Evolutionary conservation across 129 eudicot genomes (phyloP).

Genomic region (Ambrosia trifida): DNA sequence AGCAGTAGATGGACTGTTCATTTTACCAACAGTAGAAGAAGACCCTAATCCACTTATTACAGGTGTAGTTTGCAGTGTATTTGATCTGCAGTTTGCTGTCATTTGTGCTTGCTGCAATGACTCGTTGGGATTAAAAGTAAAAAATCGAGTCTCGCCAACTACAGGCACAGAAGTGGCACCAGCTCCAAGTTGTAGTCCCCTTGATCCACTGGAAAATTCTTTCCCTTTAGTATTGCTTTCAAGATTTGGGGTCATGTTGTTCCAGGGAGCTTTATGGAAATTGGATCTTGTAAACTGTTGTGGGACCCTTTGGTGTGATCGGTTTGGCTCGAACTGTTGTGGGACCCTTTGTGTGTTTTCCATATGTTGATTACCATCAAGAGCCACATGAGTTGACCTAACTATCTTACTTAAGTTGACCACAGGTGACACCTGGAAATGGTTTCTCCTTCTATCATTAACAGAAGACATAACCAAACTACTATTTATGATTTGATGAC

Average conservation of each 20-base stretch:
- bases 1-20: constrained; percentile 57
- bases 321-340: constrained; percentile 41
- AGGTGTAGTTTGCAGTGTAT: constrained; percentile 48
- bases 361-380: constrained; percentile 43
- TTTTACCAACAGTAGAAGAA: constrained; percentile 60
- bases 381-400: constrained; percentile 40
- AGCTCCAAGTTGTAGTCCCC: constrained; percentile 61
- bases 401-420: constrained; percentile 48
- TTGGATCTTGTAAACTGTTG: constrained; percentile 49
- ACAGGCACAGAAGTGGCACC: constrained; percentile 22
- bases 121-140: constrained; percentile 57
- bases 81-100: constrained; percentile 53
- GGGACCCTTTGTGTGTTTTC: constrained; percentile 53
- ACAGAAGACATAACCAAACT: constrained; percentile 39
- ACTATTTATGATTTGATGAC: constrained; percentile 36
- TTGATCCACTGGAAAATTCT: constrained; percentile 66
- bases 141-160: constrained; percentile 48
- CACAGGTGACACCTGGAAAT: constrained; percentile 43
- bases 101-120: constrained; percentile 65
- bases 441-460: constrained; percentile 62
- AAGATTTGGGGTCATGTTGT: constrained; percentile 46
- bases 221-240: constrained; percentile 47
- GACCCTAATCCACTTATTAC: constrained; percentile 59
- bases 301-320: constrained; percentile 49
- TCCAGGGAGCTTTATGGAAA: constrained; percentile 54